These are phyloP conservation scores for Xylaria castorea DNA, from an alignment of 495 filamentous ascomycete genomes.

Conservation along the genomic window DNA sequence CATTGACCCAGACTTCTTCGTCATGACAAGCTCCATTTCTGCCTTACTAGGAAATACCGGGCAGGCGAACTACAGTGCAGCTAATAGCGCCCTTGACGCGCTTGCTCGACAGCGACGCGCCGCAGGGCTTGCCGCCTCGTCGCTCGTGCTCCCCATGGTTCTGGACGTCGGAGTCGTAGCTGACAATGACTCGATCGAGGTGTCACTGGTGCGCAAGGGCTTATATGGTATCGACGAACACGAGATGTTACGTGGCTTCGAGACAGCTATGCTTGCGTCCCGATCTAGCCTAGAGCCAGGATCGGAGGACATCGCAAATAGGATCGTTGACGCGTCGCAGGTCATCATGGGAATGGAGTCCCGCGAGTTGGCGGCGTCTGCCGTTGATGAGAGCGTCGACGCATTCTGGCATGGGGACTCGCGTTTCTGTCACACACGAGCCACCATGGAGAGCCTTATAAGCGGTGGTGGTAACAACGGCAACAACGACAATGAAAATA, in stretches of 20 bases:
- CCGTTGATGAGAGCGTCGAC: constrained; percentile 16
- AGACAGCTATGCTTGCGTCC: constrained; percentile 37
- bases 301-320: not conserved
- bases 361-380: constrained; percentile 26
- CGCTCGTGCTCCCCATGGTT: constrained; percentile 50
- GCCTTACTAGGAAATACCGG: constrained; percentile 56
- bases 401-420: constrained; percentile 31
- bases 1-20: constrained; percentile 64
- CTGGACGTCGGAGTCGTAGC: constrained; percentile 48
- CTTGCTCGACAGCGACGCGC: constrained; percentile 49
- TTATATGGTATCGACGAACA: constrained; percentile 47
- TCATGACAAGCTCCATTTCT: constrained; percentile 57
- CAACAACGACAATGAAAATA: not conserved
- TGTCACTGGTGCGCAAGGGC: constrained; percentile 37
- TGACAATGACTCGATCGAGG: constrained; percentile 37
- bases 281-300: not conserved
- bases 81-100: constrained; percentile 62
- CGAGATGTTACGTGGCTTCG: constrained; percentile 41
- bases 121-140: constrained; percentile 45
- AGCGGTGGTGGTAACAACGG: not conserved
- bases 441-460: constrained; percentile 12
- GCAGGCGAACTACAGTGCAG: constrained; percentile 64
- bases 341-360: constrained; percentile 42
- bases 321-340: constrained; percentile 15
- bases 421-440: constrained; percentile 25